Base-by-base conservation (phyloP, 2,329 filamentous ascomycete genomes). In the Pseudogymnoascus destructans region DNA sequence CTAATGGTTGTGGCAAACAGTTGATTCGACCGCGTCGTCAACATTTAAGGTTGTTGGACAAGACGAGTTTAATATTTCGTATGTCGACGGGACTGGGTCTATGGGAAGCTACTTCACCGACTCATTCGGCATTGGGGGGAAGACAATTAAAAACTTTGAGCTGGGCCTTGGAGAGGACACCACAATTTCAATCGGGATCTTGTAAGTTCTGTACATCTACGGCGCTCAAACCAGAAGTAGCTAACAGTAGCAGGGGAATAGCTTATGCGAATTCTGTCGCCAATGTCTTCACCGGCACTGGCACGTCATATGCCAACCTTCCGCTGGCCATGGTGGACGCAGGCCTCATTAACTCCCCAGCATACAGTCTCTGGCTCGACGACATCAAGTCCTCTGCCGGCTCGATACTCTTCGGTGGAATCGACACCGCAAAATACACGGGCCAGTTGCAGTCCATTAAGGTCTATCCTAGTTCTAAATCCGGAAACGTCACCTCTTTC, bases 21-120 rank as follows among this genome's bases (percentile, higher is more conserved):
- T 78, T 67, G 67, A 80, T 63, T 68, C 73, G 8, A 62, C 63
- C 6, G 65, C 71, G 2, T 83, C 80, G 64, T 73, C 71, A 1
- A 77, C 79, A 3, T 81, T 73, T 66, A 0, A 72, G 15, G 56
- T 73, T 2, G 69, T 80, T 36, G 69, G 70, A 10, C 49, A 61
- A 7, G 65, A 68, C 58, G 73, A 71, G n/a, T 84, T 84, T 64
- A 70, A 75, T 60, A 86, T 87, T 62, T 73, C 72, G 17, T 85
- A 87, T 62, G 77, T 85, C 61, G 79, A 84, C 64, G 72, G 74
- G 35, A 76, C 77, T 3, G 75, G 74, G 7, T 79, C 79, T 3
- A 63, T 65, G 1, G 81, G 81, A 40, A 75, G 80, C 66, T 84
- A 82, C 66, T 76, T 84, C 61, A 71, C 75, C 36, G 81, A 85